Evolutionary conservation across 495 filamentous ascomycete genomes (phyloP), one percentile per base, ranked within the genome.

Genomic region (Tuber magnatum): DNA sequence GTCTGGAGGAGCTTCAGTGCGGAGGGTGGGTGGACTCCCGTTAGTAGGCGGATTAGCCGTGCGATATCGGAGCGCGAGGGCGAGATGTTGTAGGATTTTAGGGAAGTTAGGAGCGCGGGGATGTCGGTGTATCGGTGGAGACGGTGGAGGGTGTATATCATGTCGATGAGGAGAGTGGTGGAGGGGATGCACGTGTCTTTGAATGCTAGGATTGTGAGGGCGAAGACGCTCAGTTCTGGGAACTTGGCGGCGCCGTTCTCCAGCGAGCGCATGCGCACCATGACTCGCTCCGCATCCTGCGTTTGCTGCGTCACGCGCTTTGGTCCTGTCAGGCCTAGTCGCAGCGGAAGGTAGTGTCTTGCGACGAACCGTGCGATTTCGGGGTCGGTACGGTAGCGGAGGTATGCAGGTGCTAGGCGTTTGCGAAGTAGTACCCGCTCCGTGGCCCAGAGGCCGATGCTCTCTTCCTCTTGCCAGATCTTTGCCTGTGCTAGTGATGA

Each of bases 281-380:
- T 75, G 7, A 79, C 72, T 12, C 44, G 40, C 48, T 79, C 75
- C 5, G 70, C 77, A 12, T 79, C 77, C 56, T 32, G 28, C 14
- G 56, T 65, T 65, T 65, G 56, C 28, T 32, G 56, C 2, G 56
- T 65, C 28, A 35, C 28, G 32, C 56, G 56, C 56, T 65, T 35
- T 32, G 44, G 28, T 9, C 69, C 71, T 70, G 78, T 77, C 8
- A 79, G 51, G 1, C 76, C 77, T 4, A 79, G 24, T 28, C 77
- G 76, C 70, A 79, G 74, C 8, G 77, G 77, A 18, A 79, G 48
- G 35, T 79, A 79, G 24, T 79, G 77, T 12, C 77, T 76, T 61
- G 78, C 61, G 3, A 79, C 72, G 5, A 79, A 79, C 40, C 77
- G 77, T 3, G 77, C 77, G 8, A 79, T 79, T 56, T 79, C 77